A percentile compares a stretch with the other conserved stretches of the same genome.
Conservation (phyloP, 495 filamentous ascomycete genomes). For the Aspergillus taichungensis region DNA sequence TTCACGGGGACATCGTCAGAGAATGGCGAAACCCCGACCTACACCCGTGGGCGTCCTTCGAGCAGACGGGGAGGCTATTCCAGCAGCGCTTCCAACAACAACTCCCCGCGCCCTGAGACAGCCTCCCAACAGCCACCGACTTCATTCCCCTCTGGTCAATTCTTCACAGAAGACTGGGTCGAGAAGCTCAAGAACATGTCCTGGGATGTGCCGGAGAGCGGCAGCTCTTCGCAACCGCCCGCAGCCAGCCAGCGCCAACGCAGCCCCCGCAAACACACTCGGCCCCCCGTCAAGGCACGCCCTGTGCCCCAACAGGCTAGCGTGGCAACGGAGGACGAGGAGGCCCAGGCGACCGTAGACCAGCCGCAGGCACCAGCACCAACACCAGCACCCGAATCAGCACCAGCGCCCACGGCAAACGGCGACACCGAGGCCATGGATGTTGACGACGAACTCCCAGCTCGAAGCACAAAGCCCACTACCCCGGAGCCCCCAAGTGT, state of each 20-base stretch:
- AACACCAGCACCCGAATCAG: not conserved
- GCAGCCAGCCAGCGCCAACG: slow-evolving; percentile 20
- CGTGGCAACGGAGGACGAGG: slow-evolving; percentile 37
- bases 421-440: slow-evolving; percentile 39
- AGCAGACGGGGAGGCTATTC: slow-evolving; percentile 12
- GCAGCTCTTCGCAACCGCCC: slow-evolving; percentile 20
- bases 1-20: slow-evolving; percentile 33
- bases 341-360: slow-evolving; percentile 24
- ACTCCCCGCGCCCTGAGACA: slow-evolving; percentile 10
- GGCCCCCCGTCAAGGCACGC: slow-evolving; percentile 18
- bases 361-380: slow-evolving; percentile 8
- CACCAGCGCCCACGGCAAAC: not conserved
- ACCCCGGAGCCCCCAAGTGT: slow-evolving; percentile 3
- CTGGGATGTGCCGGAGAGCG: slow-evolving; percentile 34
- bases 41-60: slow-evolving; percentile 19
- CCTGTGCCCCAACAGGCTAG: slow-evolving; percentile 25
- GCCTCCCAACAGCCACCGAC: slow-evolving; percentile 16
- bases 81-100: slow-evolving; percentile 9
- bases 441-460: slow-evolving; percentile 33
- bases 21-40: slow-evolving; percentile 24
- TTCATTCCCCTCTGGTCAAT: slow-evolving; percentile 40
- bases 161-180: slow-evolving; percentile 58
- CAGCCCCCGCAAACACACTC: slow-evolving; percentile 30
- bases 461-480: slow-evolving; percentile 3
- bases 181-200: slow-evolving; percentile 53